These are phyloP conservation scores for Phytopythium vexans DNA, from an alignment of 352 stramenopile species.

Conservation along the genomic window DNA sequence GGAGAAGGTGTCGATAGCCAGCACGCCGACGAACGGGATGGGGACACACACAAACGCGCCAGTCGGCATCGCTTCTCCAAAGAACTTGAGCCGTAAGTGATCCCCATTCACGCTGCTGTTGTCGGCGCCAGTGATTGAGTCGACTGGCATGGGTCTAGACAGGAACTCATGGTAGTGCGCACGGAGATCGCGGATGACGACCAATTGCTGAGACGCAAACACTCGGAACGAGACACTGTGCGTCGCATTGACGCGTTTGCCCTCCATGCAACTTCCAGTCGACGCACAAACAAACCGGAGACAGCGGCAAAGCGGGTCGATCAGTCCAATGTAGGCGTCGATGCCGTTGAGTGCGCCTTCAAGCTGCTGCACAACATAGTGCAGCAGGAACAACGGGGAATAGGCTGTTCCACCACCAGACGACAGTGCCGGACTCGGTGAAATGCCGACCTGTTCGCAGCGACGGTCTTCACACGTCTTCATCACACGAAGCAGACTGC, in stretches of 20 bases:
- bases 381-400: constrained; percentile 33
- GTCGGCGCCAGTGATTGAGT: neutral
- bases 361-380: constrained; percentile 48
- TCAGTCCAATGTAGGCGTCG: constrained; percentile 60
- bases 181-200: constrained; percentile 53
- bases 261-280: constrained; percentile 44
- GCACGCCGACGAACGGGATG: constrained; percentile 65
- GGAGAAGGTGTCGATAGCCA: constrained; percentile 63
- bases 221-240: constrained; percentile 48
- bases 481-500: constrained; percentile 47
- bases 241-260: constrained; percentile 27
- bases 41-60: constrained; percentile 64
- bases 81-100: constrained; percentile 23
- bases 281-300: constrained; percentile 56
- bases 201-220: constrained; percentile 39
- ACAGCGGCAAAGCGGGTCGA: constrained; percentile 43
- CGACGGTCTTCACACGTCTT: constrained; percentile 39
- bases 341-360: constrained; percentile 55
- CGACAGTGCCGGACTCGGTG: too few relatives aligned
- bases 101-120: constrained; percentile 15
- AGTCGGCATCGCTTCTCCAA: constrained; percentile 8
- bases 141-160: too few relatives aligned
- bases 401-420: neutral
- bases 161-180: constrained; percentile 8
- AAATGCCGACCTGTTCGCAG: too few relatives aligned